A percentile compares a stretch with the other conserved stretches of the same genome.
Evolutionary conservation across 306 rosid species (phyloP).

Genomic region (Rosa persica): DNA sequence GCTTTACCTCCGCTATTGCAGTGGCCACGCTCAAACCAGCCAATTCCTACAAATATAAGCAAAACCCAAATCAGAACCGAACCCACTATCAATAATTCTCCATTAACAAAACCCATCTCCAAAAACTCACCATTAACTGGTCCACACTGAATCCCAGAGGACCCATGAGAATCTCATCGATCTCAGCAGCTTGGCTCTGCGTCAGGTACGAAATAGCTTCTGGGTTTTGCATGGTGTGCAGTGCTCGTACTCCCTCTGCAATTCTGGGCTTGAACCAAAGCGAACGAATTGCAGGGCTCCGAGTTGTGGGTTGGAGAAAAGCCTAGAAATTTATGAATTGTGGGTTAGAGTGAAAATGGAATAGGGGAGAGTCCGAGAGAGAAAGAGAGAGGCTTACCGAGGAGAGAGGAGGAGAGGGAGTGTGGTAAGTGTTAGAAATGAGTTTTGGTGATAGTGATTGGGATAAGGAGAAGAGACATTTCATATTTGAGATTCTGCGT

Average conservation of each 20-base stretch:
- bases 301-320: constrained; percentile 28
- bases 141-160: constrained; percentile 90
- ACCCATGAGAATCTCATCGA: constrained; percentile 92
- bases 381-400: constrained; percentile 31
- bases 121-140: constrained; percentile 71
- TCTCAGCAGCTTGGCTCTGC: constrained; percentile 86
- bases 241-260: constrained; percentile 18
- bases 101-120: not conserved
- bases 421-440: not conserved
- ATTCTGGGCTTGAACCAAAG: constrained; percentile 33
- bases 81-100: not conserved
- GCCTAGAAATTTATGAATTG: constrained; percentile 34
- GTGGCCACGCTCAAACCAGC: constrained; percentile 95
- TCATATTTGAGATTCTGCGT: constrained; percentile 36
- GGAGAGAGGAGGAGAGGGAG: constrained; percentile 32
- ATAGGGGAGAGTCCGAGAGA: not conserved
- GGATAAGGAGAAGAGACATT: constrained; percentile 32
- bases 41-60: constrained; percentile 58
- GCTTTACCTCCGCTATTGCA: constrained; percentile 79
- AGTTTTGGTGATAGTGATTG: constrained; percentile 31
- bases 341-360: not conserved
- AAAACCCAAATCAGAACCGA: not conserved
- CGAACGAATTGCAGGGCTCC: constrained; percentile 39
- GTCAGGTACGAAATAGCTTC: constrained; percentile 64
- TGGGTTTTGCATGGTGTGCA: constrained; percentile 40